Conservation (phyloP, 371 early-diverging fungal species). For the Massospora cicadina region DNA sequence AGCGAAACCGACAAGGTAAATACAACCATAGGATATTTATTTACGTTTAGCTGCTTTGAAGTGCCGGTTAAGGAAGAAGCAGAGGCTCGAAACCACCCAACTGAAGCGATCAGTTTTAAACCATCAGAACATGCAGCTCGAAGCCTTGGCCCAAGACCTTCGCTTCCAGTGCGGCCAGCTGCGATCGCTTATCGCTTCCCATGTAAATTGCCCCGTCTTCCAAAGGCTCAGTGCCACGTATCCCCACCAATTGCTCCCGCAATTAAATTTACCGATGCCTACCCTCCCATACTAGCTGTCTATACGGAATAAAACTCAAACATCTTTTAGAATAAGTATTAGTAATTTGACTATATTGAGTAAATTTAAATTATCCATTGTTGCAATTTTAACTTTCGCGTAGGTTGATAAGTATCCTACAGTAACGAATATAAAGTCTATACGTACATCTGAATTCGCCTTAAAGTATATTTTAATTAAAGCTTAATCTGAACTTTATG, state of each 20-base stretch:
- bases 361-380: too few species aligned
- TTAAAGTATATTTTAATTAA: too few species aligned
- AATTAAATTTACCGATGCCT: too few species aligned
- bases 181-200: neutral
- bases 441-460: too few species aligned
- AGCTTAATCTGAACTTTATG: too few species aligned
- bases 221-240: neutral
- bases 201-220: conserved; percentile 4
- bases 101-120: neutral
- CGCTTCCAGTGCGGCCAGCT: neutral
- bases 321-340: too few species aligned
- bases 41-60: conserved; percentile 7
- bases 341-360: too few species aligned
- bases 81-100: neutral
- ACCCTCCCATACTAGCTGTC: too few species aligned
- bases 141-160: neutral
- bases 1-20: conserved; percentile 9
- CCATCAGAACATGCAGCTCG: neutral
- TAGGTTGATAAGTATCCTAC: too few species aligned
- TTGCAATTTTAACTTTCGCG: too few species aligned
- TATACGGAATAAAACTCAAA: too few species aligned
- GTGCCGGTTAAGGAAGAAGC: conserved; percentile 6
- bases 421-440: too few species aligned
- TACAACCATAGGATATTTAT: neutral
- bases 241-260: neutral